Evolutionary conservation across 495 filamentous ascomycete genomes (phyloP).

Genomic region (Podospora fimiseda): DNA sequence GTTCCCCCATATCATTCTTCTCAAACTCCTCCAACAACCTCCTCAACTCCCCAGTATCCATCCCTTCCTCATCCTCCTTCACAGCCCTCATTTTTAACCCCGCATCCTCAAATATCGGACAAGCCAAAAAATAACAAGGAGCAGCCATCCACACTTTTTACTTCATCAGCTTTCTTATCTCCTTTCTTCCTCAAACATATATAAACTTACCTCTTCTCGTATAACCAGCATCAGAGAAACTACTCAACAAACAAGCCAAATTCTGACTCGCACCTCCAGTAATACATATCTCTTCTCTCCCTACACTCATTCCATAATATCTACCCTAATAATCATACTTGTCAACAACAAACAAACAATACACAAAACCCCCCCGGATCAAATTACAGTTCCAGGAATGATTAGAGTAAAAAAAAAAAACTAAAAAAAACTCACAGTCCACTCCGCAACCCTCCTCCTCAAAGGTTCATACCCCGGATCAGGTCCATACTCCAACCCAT

Average conservation of each 20-base stretch:
- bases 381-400: no score
- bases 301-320: not conserved
- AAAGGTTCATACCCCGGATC: slow-evolving; percentile 67
- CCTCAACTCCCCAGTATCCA: slow-evolving; percentile 57
- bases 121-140: slow-evolving; percentile 74
- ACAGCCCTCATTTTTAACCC: slow-evolving; percentile 63
- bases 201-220: slow-evolving; percentile 42
- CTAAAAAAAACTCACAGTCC: slow-evolving; percentile 51
- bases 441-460: slow-evolving; percentile 56
- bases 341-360: not conserved
- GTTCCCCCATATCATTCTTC: slow-evolving; percentile 16
- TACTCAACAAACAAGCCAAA: slow-evolving; percentile 62
- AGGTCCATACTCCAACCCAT: slow-evolving; percentile 68
- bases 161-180: not conserved
- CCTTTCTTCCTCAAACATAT: not conserved
- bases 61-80: slow-evolving; percentile 66
- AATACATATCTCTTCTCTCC: slow-evolving; percentile 60
- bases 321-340: not conserved
- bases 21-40: slow-evolving; percentile 36
- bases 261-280: slow-evolving; percentile 75
- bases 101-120: slow-evolving; percentile 71
- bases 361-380: not conserved
- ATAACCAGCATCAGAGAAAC: slow-evolving; percentile 69
- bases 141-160: slow-evolving; percentile 65
- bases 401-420: not conserved